A percentile compares a stretch with the other conserved stretches of the same genome.
Evolutionary conservation across 192 early-diverging fungal genomes (phyloP).

Genomic region (Backusella psychrophila): DNA sequence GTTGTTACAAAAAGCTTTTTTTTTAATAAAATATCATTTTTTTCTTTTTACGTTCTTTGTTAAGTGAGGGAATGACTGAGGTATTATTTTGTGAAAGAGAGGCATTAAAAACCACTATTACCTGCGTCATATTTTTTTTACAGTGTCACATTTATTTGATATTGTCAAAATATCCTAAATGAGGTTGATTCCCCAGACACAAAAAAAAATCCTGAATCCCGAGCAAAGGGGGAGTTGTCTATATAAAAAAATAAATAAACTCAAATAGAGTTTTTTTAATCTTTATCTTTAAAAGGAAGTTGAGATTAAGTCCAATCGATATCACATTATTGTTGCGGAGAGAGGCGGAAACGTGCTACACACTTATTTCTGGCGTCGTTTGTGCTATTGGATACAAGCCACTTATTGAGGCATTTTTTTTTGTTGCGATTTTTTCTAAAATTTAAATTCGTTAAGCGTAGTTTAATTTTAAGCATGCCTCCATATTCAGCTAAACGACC

Average conservation of each 20-base stretch:
- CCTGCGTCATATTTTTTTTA: neutral
- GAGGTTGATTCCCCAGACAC: neutral
- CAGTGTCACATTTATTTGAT: neutral
- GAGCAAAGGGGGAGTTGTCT: neutral
- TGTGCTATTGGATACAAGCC: slow-evolving; percentile 15
- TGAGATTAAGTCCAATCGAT: slow-evolving; percentile 2
- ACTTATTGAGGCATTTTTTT: slow-evolving; percentile 15
- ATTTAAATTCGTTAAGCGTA: neutral
- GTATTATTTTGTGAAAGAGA: neutral
- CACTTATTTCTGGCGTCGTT: slow-evolving; percentile 7
- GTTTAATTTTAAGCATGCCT: neutral
- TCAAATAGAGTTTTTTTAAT: slow-evolving; percentile 7
- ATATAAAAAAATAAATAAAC: neutral
- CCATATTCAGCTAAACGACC: neutral
- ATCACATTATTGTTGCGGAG: slow-evolving; percentile 7
- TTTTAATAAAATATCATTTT: neutral
- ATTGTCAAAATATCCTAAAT: neutral
- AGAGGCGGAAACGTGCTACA: slow-evolving; percentile 8
- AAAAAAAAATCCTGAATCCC: neutral
- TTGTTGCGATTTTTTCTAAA: slow-evolving; percentile 5
- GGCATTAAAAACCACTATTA: neutral
- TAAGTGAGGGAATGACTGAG: neutral
- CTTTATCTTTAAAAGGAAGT: slow-evolving; percentile 5
- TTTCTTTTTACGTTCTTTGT: neutral
- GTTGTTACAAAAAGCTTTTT: neutral